Percentiles rank a stretch among this genome's conserved stretches.
Evolutionary conservation across 129 eudicot genomes (phyloP).

Genomic region (Flaveria robusta): DNA sequence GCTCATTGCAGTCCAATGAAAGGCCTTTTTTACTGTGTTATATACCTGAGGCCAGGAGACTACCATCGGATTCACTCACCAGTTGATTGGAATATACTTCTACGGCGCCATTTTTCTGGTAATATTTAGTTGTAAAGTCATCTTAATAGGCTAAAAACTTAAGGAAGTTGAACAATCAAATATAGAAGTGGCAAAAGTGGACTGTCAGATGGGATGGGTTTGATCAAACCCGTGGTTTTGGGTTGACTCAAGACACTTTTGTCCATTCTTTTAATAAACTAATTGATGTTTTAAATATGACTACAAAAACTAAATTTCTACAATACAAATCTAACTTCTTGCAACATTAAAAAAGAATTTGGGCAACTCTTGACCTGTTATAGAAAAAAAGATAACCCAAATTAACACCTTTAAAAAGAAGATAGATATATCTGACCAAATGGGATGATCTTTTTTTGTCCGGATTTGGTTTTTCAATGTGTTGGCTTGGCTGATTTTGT

Average conservation of each 20-base stretch:
- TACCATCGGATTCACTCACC: constrained; percentile 97
- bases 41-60: constrained; percentile 92
- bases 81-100: constrained; percentile 84
- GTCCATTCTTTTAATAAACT: constrained; percentile 1
- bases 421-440: too few species aligned
- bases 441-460: too few species aligned
- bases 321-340: neutral
- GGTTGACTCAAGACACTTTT: neutral
- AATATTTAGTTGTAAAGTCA: constrained; percentile 12
- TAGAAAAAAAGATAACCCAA: neutral
- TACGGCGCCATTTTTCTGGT: constrained; percentile 93
- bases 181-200: neutral
- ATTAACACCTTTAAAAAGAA: too few species aligned
- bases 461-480: too few species aligned
- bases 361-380: neutral
- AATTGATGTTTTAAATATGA: neutral
- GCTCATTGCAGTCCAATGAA: constrained; percentile 71
- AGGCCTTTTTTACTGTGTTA: constrained; percentile 94
- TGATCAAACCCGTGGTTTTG: neutral
- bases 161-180: neutral
- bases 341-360: neutral
- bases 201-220: neutral
- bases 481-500: too few species aligned
- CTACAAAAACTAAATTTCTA: neutral
- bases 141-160: constrained; percentile 4